Evolutionary conservation across 768 basidiomycete species (phyloP).

Genomic region (Rhizopogon salebrosus): DNA sequence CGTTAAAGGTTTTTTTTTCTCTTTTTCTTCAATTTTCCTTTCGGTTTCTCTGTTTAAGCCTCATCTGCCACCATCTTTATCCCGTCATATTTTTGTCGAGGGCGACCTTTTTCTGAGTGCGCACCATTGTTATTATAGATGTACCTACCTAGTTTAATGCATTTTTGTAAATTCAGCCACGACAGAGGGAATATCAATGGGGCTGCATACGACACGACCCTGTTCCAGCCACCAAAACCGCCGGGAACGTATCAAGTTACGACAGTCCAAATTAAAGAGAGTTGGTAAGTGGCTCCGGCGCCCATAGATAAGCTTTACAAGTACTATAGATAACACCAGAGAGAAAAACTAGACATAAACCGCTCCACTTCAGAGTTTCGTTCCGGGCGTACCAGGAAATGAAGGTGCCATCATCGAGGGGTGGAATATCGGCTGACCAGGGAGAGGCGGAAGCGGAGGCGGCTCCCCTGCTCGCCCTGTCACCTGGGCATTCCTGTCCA

Average conservation of each 20-base stretch:
- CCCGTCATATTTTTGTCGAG: constrained; percentile 12
- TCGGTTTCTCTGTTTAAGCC: neutral
- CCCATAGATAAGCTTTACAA: neutral
- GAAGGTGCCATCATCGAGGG: constrained; percentile 27
- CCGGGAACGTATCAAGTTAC: too few species aligned
- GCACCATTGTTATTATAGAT: neutral
- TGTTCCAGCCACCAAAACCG: too few species aligned
- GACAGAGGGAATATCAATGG: too few species aligned
- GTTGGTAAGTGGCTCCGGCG: neutral
- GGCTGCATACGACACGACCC: too few species aligned
- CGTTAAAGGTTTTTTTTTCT: neutral
- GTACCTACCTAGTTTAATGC: constrained; percentile 16
- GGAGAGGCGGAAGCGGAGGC: constrained; percentile 15
- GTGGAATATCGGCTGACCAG: constrained; percentile 19
- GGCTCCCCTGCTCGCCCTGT: constrained; percentile 37
- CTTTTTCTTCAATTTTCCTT: neutral
- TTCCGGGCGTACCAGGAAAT: constrained; percentile 25
- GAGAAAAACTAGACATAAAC: neutral
- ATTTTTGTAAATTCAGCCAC: constrained; percentile 7
- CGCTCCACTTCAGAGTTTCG: constrained; percentile 19
- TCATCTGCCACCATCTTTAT: constrained; percentile 11
- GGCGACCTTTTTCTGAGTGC: constrained; percentile 1
- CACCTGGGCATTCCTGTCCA: constrained; percentile 63
- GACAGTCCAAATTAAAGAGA: neutral
- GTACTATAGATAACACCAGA: neutral